Evolutionary conservation across 2,329 filamentous ascomycete species (phyloP), one percentile per base, ranked within the genome.

Genomic region (Stemphylium beticola): DNA sequence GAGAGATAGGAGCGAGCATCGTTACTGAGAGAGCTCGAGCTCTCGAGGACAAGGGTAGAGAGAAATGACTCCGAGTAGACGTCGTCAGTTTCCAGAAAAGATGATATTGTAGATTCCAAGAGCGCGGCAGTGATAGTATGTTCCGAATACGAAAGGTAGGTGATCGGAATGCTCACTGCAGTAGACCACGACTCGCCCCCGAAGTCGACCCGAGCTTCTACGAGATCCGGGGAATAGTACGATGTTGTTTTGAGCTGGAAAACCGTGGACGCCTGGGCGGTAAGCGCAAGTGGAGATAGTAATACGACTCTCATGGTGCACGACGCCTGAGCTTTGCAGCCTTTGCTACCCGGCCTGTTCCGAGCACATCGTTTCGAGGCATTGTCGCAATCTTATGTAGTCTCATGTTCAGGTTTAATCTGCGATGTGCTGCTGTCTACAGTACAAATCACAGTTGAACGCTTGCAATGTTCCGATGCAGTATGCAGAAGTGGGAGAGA

Each of bases 31-130:
- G 22, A 24, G 22, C 22, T 24, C 22, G 22, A 4, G 22, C 22
- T 24, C 22, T 41, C 49, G 26, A 61, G 37, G 6, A 59, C 46
- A n/a, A 59, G 15, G 17, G 39, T 59, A 10, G 24, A 22, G 17
- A 59, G 42, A 17, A 53, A 54, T 2, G 24, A 37, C 29, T 59
- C 46, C 12, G 53, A 49, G 33, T 52, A 59, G 7, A 59, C 58
- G 52, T 57, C 52, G 32, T 59, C 49, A 12, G 17, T 14, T 5
- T 17, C 26, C 8, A 40, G 18, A 17, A 40, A 49, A 7, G 26
- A 40, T 31, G 26, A 34, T 15, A 58, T 45, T 2, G 47, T 52
- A 12, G 34, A 43, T 24, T 29, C 31, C 22, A 24, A 18, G 17
- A 33, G 15, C 20, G 41, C 46, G 32, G 33, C 15, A 17, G 55